These are phyloP conservation scores for Xylaria flabelliformis DNA, from an alignment of 495 filamentous ascomycete species.

Conservation along the genomic window DNA sequence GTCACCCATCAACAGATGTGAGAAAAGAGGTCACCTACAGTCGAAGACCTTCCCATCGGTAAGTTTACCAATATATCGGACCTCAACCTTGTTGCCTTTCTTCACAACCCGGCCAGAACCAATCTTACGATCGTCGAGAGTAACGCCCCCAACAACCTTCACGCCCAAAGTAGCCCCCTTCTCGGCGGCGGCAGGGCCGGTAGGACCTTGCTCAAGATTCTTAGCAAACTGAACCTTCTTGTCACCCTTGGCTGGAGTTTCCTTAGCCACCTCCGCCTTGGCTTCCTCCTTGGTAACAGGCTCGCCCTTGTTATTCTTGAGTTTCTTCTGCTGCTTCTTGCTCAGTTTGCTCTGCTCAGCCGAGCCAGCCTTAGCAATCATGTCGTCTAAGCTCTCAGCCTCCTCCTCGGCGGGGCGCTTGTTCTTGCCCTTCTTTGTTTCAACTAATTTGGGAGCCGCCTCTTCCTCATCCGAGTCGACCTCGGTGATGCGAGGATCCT, in stretches of 20 bases:
- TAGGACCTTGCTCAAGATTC: constrained; percentile 95
- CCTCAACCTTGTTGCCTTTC: constrained; percentile 82
- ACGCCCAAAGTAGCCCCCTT: constrained; percentile 63
- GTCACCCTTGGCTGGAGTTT: constrained; percentile 63
- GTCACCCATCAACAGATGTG: constrained; percentile 18
- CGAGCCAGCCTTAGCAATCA: constrained; percentile 68
- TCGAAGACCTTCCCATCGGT: constrained; percentile 93
- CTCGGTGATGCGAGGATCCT: constrained; percentile 84
- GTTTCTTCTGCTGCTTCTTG: constrained; percentile 98
- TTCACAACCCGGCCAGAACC: constrained; percentile 83
- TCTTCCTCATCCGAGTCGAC: constrained; percentile 78
- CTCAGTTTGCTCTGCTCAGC: constrained; percentile 67
- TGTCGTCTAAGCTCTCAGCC: constrained; percentile 71
- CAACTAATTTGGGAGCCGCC: constrained; percentile 76
- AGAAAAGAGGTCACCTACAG: constrained; percentile 58
- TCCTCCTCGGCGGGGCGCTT: constrained; percentile 82
- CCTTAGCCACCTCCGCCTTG: constrained; percentile 57
- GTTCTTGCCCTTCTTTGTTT: constrained; percentile 78
- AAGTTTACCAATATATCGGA: constrained; percentile 98
- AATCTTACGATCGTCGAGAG: constrained; percentile 91
- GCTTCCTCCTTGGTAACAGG: constrained; percentile 69
- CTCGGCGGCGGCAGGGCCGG: constrained; percentile 60
- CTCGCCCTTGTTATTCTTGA: constrained; percentile 96
- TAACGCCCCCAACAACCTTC: constrained; percentile 85
- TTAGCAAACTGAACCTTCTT: constrained; percentile 99